Evolutionary conservation across 192 early-diverging fungal genomes (phyloP), one percentile per base, ranked within the genome.

Genomic region (Coemansia sp.): DNA sequence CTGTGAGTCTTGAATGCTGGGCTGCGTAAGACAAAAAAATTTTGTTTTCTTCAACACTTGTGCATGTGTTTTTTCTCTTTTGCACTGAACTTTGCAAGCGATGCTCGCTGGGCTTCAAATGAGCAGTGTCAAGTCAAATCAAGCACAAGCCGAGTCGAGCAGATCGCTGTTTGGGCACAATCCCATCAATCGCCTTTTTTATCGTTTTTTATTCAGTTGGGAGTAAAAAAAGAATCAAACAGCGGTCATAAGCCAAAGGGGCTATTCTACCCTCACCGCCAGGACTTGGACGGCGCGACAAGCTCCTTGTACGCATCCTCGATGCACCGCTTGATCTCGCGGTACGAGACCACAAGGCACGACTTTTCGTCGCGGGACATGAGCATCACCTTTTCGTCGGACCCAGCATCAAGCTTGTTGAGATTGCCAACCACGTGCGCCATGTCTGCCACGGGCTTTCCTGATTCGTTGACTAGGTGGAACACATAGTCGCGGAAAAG

Each of bases 401-500:
- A 87, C n/a, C 96, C 96, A 3, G 92, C 90, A 75, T 99, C 97
- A 71, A 99, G 80, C 90, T 95, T 97, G 82, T 98, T 99, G 56
- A 99, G 84, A 71, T 94, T 95, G 17, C 90, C 88, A 29, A 99
- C 48, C 12, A 97, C 91, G 85, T 99, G 97, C 3, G 90, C 89
- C 80, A 98, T 89, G 69, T 96, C 95, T 11, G 95, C 72, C 14
- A 95, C 85, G 10, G 96, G 92, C 42, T 85, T 82, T 7, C 94
- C 94, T 42, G 85, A 80, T 36, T 90, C 88, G 68, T 96, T 88
- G 14, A 97, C 94, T 71, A 94, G 91, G 75, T 98, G 97, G 72
- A 99, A 99, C 22, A 98, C 92, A 66, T 95, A 97, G 77, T 99
- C 97, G 52, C 97, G 86, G 73, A 99, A 99, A 18, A 99, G 84